Percentiles rank a stretch among this genome's conserved stretches.
Evolutionary conservation across 1,139 yeast species (phyloP).

Genomic region (Blastobotrys persicus): DNA sequence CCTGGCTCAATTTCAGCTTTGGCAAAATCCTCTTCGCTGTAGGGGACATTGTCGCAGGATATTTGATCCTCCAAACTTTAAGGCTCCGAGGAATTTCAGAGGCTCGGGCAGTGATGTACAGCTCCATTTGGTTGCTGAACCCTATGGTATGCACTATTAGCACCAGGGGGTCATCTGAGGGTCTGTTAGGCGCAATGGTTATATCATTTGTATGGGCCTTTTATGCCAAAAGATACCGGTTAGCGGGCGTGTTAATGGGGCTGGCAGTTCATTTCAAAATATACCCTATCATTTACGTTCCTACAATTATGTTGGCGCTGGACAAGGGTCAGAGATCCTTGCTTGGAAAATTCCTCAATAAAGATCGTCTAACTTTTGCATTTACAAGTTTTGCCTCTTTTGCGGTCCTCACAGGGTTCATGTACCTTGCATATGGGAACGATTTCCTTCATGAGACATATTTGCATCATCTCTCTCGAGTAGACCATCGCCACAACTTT

Average conservation of each 20-base stretch:
- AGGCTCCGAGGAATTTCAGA: constrained; percentile 33
- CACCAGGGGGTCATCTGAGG: constrained; percentile 92
- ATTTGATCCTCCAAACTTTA: constrained; percentile 53
- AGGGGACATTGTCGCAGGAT: constrained; percentile 81
- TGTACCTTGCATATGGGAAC: constrained; percentile 68
- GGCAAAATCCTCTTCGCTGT: constrained; percentile 77
- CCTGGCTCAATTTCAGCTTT: constrained; percentile 52
- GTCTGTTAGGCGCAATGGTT: constrained; percentile 75
- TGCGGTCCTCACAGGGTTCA: constrained; percentile 46
- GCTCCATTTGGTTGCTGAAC: constrained; percentile 80
- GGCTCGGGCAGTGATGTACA: constrained; percentile 42
- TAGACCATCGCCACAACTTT: constrained; percentile 94
- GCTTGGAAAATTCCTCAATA: constrained; percentile 33
- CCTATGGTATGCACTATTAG: constrained; percentile 95
- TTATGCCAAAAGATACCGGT: constrained; percentile 41
- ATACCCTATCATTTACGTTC: constrained; percentile 82
- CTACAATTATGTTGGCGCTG: constrained; percentile 48
- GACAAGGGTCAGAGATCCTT: constrained; percentile 19
- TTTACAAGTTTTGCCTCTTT: constrained; percentile 46
- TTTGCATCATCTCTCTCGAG: constrained; percentile 73
- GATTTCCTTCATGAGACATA: constrained; percentile 80
- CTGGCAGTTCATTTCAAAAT: constrained; percentile 84
- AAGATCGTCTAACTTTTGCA: constrained; percentile 47
- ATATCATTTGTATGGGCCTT: constrained; percentile 53
- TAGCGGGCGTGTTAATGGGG: constrained; percentile 67